Evolutionary conservation across 164 flowering plant genomes (phyloP).

Genomic region (Malania oleifera): DNA sequence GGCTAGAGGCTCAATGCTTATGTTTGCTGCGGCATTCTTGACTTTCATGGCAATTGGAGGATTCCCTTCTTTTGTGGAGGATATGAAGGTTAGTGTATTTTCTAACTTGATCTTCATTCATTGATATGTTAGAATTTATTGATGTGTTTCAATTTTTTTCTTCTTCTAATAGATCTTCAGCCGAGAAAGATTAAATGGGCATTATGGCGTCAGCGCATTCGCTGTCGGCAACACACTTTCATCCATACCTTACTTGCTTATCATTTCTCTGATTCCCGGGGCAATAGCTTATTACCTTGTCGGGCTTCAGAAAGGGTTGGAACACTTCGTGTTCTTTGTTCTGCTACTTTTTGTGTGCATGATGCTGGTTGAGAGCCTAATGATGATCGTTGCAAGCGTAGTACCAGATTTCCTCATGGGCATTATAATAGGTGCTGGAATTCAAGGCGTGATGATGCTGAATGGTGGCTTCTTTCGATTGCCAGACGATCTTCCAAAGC

Average conservation of each 20-base stretch:
- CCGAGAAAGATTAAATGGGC: constrained; percentile 40
- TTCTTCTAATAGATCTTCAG: too few species aligned
- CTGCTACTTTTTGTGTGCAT: constrained; percentile 20
- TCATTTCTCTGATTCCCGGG: constrained; percentile 35
- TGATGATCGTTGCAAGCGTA: constrained; percentile 50
- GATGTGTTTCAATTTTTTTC: too few species aligned
- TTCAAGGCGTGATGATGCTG: constrained; percentile 26
- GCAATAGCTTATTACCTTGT: constrained; percentile 29
- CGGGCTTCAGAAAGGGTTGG: constrained; percentile 28
- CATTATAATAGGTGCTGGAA: constrained; percentile 43
- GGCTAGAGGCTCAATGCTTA: constrained; percentile 41
- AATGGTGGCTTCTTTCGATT: constrained; percentile 8
- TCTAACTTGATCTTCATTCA: too few species aligned
- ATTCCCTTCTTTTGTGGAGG: constrained; percentile 57
- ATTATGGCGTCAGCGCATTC: constrained; percentile 34
- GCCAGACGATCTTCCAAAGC: constrained; percentile 25
- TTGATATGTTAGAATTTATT: too few species aligned
- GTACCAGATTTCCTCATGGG: constrained; percentile 56
- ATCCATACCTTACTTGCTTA: constrained; percentile 26
- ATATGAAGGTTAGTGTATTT: constrained; percentile 35
- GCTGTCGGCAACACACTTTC: constrained; percentile 39
- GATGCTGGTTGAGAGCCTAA: constrained; percentile 44
- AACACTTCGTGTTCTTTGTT: constrained; percentile 23
- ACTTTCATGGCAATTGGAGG: constrained; percentile 54
- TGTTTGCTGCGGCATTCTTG: constrained; percentile 34